phyloP scores from a whole-genome alignment of 139 green algal species.

The Trebouxia sp. region DNA sequence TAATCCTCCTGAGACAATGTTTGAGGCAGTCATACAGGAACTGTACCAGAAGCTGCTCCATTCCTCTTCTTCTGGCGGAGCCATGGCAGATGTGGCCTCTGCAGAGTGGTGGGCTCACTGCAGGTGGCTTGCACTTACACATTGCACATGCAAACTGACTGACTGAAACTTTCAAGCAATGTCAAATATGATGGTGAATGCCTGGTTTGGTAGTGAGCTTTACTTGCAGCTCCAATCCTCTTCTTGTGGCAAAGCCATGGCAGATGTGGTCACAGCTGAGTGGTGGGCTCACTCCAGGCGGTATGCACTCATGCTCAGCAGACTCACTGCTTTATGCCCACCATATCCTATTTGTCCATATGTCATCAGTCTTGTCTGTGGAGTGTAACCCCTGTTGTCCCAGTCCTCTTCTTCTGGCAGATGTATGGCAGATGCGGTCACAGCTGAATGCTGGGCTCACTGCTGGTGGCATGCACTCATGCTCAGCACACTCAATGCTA shows the following conservation, averaged over 20 bases:
- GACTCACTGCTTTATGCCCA: too few relatives aligned
- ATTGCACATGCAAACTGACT: too few relatives aligned
- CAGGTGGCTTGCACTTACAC: too few relatives aligned
- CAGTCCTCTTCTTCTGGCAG: background rate
- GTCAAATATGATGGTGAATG: too few relatives aligned
- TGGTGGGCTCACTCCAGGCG: conserved; percentile 18
- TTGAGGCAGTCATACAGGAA: conserved; percentile 6
- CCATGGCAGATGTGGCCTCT: background rate
- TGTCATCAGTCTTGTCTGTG: too few relatives aligned
- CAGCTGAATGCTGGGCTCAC: conserved; percentile 10
- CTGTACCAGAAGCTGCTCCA: background rate
- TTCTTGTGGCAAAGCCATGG: background rate
- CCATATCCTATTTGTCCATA: too few relatives aligned
- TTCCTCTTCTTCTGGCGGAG: background rate
- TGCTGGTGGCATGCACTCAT: too few relatives aligned
- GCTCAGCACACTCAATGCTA: too few relatives aligned
- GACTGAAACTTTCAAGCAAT: too few relatives aligned
- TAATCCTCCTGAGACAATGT: background rate
- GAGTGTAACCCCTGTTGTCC: too few relatives aligned
- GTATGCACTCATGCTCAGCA: too few relatives aligned
- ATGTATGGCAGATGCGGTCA: background rate
- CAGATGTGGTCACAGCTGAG: background rate
- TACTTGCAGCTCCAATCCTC: background rate
- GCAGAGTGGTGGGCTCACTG: conserved; percentile 20
- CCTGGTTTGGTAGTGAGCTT: too few relatives aligned